Evolutionary conservation across 2,329 filamentous ascomycete species (phyloP).

Genomic region (Aureobasidium sp.): DNA sequence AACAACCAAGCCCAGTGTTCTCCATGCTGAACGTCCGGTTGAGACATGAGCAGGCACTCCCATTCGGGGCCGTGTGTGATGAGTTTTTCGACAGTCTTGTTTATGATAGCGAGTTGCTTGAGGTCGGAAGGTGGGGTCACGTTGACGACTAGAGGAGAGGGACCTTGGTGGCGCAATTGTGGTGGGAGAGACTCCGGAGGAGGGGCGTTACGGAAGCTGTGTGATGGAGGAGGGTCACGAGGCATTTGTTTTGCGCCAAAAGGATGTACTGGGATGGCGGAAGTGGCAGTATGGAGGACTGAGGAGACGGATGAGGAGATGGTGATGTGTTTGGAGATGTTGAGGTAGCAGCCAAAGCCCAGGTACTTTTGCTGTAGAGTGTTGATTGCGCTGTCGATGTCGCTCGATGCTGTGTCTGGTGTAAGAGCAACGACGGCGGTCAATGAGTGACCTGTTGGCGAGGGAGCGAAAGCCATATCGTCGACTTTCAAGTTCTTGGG

Average conservation of each 20-base stretch:
- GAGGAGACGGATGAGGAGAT: neutral
- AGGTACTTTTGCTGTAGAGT: constrained; percentile 74
- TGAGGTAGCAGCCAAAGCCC: constrained; percentile 74
- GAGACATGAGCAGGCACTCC: constrained; percentile 84
- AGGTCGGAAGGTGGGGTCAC: constrained; percentile 69
- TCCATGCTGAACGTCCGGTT: constrained; percentile 71
- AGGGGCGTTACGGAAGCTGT: constrained; percentile 30
- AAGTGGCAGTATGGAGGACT: constrained; percentile 40
- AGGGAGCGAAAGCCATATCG: constrained; percentile 57
- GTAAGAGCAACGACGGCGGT: constrained; percentile 74
- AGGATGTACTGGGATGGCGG: constrained; percentile 31
- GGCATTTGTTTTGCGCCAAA: constrained; percentile 60
- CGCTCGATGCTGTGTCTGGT: constrained; percentile 69
- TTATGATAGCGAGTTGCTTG: constrained; percentile 71
- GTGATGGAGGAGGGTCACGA: constrained; percentile 39
- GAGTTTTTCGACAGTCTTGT: constrained; percentile 75
- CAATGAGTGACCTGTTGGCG: constrained; percentile 42
- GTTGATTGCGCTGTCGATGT: constrained; percentile 74
- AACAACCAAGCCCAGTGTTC: constrained; percentile 94
- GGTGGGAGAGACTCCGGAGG: constrained; percentile 47
- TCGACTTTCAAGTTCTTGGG: constrained; percentile 55
- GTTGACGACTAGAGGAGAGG: constrained; percentile 39
- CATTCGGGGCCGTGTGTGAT: constrained; percentile 55
- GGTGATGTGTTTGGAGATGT: constrained; percentile 54
- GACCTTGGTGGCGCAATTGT: constrained; percentile 35